Conservation (phyloP, 768 basidiomycete species). For the Cubamyces sp. region DNA sequence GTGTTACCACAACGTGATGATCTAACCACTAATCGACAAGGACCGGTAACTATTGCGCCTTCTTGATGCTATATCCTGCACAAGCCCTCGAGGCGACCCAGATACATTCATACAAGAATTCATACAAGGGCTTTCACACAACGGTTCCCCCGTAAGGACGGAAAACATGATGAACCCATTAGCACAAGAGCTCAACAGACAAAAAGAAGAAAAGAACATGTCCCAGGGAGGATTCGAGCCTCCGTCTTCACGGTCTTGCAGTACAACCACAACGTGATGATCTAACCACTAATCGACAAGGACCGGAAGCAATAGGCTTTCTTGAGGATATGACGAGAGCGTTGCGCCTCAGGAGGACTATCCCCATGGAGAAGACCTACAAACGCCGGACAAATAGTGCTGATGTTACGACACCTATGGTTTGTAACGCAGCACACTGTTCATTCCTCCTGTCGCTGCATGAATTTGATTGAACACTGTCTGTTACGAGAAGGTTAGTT, state of each 20-base stretch:
- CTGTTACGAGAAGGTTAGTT: neutral
- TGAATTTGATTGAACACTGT: too few relatives aligned
- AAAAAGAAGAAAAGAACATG: slow-evolving; percentile 3
- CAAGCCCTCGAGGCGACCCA: too few relatives aligned
- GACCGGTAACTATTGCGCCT: neutral
- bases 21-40: slow-evolving; percentile 20
- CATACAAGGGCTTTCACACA: too few relatives aligned
- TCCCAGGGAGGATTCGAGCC: slow-evolving; percentile 11
- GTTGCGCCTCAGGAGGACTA: neutral
- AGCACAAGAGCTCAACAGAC: too few relatives aligned
- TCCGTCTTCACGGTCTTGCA: slow-evolving; percentile 7
- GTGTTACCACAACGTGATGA: slow-evolving; percentile 13
- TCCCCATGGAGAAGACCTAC: neutral
- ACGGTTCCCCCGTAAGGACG: too few relatives aligned
- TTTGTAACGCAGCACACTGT: neutral
- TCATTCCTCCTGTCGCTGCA: too few relatives aligned
- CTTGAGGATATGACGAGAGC: neutral
- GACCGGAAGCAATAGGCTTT: neutral
- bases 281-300: slow-evolving; percentile 11
- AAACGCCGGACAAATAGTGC: neutral
- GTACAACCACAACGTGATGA: slow-evolving; percentile 1
- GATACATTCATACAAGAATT: too few relatives aligned
- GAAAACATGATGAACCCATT: too few relatives aligned
- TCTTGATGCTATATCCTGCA: too few relatives aligned
- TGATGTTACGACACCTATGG: slow-evolving; percentile 1